Conservation (phyloP, 805 yeast species). For the Kodamaea lidongshanica region DNA sequence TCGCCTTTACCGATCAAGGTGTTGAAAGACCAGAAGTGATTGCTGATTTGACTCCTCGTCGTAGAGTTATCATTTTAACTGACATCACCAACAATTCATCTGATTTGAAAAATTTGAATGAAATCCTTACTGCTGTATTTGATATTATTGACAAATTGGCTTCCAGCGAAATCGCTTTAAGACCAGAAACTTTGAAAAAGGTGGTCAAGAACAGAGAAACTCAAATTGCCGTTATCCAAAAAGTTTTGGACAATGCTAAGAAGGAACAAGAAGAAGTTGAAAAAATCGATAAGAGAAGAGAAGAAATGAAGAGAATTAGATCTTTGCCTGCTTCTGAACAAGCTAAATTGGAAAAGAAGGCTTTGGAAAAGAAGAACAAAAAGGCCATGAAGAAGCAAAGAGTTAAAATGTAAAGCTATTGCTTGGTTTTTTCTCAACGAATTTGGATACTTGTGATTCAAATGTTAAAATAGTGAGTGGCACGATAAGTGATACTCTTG, state of each 20-base stretch:
- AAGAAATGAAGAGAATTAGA: conserved; percentile 52
- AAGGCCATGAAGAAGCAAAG: conserved; percentile 62
- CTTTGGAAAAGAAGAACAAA: conserved; percentile 74
- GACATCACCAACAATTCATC: conserved; percentile 43
- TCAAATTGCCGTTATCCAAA: conserved; percentile 65
- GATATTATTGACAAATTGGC: conserved; percentile 55
- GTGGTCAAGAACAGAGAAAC: conserved; percentile 68
- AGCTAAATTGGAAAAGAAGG: conserved; percentile 70
- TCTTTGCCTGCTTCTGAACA: conserved; percentile 71
- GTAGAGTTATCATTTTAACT: conserved; percentile 52
- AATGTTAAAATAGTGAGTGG: too few species aligned
- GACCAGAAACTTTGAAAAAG: conserved; percentile 72
- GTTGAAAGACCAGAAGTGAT: conserved; percentile 59
- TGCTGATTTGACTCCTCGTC: conserved; percentile 47
- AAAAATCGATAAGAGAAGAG: conserved; percentile 63
- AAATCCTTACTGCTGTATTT: conserved; percentile 51
- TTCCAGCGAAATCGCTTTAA: conserved; percentile 45
- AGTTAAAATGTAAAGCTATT: conserved; percentile 22
- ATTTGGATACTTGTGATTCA: too few species aligned
- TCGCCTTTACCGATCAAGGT: conserved; percentile 84
- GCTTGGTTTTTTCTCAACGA: too few species aligned
- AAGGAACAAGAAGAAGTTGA: conserved; percentile 65
- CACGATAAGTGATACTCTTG: too few species aligned
- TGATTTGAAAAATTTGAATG: conserved; percentile 45
- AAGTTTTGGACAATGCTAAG: conserved; percentile 56